Base-by-base conservation (phyloP, 768 basidiomycete genomes). In the Calocybe indica region DNA sequence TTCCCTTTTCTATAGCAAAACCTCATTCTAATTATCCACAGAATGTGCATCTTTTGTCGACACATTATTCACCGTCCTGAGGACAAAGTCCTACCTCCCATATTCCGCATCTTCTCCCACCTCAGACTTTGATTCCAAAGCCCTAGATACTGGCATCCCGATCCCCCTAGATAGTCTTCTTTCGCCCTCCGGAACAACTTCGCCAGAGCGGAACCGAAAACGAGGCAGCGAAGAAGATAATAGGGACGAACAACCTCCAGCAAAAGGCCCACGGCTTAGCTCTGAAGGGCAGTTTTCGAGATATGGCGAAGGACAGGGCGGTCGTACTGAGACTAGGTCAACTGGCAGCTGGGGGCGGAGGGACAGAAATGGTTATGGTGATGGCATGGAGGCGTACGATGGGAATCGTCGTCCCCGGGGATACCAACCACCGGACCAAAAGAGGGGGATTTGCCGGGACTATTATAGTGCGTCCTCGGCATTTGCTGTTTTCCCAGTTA, bases 21-120 rank as follows among this genome's bases (percentile, higher is more conserved):
- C 47, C 37, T 43, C 46, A 9, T 32, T 44, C 47, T 39, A 30
- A 32, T 45, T 43, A 49, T 35, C 39, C 55, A 44, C 67, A 77
- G 85, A 92, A 76, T 84, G 75, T 58, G 66, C 68, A 44, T 67
- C 72, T 44, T 97, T 97, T 68, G 84, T 95, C 52, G 82, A 91
- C 59, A 84, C 83, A 11, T 78, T 96, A 55, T 93, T 96, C 67
- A 81, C 80, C 41, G 83, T 87, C 35, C 79, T 96, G 39, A 76
- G 88, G 56, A 85, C 88, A 47, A 88, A 89, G 69, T 89, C 90
- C 3, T 92, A 88, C 63, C 69, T 92, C 42, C 88, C 89, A 3
- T 89, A 92, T 58, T 68, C 73, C 41, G 60, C 70, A 9, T 57
- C 61, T 30, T 57, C 71, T 0, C 55, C 67, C 15, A 67, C 75